Evolutionary conservation across 164 flowering plant genomes (phyloP).

Genomic region (Tinospora cordifolia): DNA sequence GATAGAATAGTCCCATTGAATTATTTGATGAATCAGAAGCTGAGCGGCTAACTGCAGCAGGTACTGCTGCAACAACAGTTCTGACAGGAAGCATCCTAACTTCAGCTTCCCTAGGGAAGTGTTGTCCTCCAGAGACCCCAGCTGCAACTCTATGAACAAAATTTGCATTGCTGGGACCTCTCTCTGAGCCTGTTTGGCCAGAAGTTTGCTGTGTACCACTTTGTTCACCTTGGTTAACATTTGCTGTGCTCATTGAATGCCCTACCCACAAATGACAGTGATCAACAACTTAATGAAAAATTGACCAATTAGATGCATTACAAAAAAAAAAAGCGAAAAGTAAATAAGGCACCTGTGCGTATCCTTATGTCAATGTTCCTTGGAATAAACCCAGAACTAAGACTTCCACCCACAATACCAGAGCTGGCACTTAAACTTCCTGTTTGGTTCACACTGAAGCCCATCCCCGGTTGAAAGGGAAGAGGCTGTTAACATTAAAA

Average conservation of each 20-base stretch:
- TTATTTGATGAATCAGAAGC: slow-evolving; percentile 40
- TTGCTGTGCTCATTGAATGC: slow-evolving; percentile 15
- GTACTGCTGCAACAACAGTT: slow-evolving; percentile 66
- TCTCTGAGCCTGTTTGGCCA: slow-evolving; percentile 29
- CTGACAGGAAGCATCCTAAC: slow-evolving; percentile 61
- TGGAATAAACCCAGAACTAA: slow-evolving; percentile 52
- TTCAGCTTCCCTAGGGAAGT: slow-evolving; percentile 39
- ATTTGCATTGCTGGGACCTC: slow-evolving; percentile 27
- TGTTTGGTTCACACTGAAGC: slow-evolving; percentile 48
- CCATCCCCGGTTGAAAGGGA: slow-evolving; percentile 61
- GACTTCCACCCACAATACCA: slow-evolving; percentile 36
- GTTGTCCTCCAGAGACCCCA: slow-evolving; percentile 25
- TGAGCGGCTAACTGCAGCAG: slow-evolving; percentile 36
- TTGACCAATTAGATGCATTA: not conserved
- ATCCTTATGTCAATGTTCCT: slow-evolving; percentile 81
- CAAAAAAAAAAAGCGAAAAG: not conserved
- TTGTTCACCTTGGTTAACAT: slow-evolving; percentile 39
- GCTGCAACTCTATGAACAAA: slow-evolving; percentile 27
- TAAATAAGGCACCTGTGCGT: slow-evolving; percentile 48
- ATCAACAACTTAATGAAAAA: not conserved
- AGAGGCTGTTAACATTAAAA: slow-evolving; percentile 43
- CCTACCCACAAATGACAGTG: slow-evolving; percentile 12
- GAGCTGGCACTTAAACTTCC: slow-evolving; percentile 44
- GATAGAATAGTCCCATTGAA: slow-evolving; percentile 51
- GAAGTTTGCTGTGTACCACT: slow-evolving; percentile 32